A percentile compares a stretch with the other conserved stretches of the same genome.
Evolutionary conservation across 306 rosid species (phyloP).

Genomic region (Mimosa pudica): DNA sequence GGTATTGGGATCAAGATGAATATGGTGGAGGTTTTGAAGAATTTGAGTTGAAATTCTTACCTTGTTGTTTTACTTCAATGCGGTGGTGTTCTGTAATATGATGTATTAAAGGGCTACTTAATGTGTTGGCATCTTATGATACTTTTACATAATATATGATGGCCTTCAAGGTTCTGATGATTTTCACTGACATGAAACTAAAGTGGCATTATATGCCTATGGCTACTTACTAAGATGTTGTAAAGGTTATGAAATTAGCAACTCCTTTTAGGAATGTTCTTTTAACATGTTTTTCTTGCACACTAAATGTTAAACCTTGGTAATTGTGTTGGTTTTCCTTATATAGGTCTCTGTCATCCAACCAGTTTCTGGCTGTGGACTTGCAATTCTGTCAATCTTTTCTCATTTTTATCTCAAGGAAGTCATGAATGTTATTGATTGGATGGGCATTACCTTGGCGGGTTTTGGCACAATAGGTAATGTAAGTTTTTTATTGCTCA

Average conservation of each 20-base stretch:
- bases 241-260: neutral
- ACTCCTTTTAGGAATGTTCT: neutral
- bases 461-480: conserved; percentile 98
- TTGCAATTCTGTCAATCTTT: conserved; percentile 89
- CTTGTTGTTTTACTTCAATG: neutral
- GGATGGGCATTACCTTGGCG: conserved; percentile 89
- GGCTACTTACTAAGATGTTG: neutral
- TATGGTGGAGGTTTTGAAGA: neutral
- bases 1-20: neutral
- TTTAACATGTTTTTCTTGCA: conserved; percentile 12
- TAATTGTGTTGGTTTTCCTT: conserved; percentile 36
- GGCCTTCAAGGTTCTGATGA: neutral
- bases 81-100: neutral
- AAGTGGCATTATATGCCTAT: neutral
- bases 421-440: conserved; percentile 88
- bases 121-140: neutral
- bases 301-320: conserved; percentile 3
- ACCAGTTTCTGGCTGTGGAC: conserved; percentile 97
- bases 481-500: conserved; percentile 53
- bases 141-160: neutral
- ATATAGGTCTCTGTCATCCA: conserved; percentile 90
- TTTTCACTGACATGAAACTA: neutral
- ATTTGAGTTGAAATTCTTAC: neutral
- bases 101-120: neutral
- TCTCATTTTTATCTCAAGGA: conserved; percentile 98